These are phyloP conservation scores for Parsonsia alboflavescens DNA, from an alignment of 257 asterid species.

Conservation along the genomic window DNA sequence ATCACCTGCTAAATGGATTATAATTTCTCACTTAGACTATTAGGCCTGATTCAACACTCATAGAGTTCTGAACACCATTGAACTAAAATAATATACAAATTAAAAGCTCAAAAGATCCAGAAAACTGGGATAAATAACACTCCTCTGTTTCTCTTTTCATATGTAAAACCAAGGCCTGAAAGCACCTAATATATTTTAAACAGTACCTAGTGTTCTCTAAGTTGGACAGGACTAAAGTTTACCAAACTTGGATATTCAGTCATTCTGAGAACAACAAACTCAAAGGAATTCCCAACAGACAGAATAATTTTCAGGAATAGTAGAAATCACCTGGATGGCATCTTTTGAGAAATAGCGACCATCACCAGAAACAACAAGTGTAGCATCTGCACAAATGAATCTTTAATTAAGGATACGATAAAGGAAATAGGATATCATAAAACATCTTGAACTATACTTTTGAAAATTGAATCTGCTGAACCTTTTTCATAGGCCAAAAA, in stretches of 20 bases:
- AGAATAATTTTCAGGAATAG: background rate
- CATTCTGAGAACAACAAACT: background rate
- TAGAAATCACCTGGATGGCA: conserved; percentile 67
- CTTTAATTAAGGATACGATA: background rate
- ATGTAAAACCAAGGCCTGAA: background rate
- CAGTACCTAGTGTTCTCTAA: background rate
- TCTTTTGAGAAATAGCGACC: conserved; percentile 96
- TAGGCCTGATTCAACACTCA: background rate
- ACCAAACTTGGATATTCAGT: background rate
- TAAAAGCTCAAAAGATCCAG: background rate
- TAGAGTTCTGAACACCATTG: background rate
- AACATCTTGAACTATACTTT: too few relatives aligned
- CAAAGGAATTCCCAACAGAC: background rate
- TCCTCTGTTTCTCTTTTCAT: background rate
- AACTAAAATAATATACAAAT: background rate
- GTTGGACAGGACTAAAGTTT: background rate
- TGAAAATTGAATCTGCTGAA: too few relatives aligned
- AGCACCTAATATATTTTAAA: background rate
- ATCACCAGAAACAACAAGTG: conserved; percentile 98
- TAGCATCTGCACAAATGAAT: conserved; percentile 51
- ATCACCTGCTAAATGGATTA: background rate
- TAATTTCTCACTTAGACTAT: background rate
- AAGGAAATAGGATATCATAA: background rate
- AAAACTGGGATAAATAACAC: background rate
- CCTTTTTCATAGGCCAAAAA: too few relatives aligned